Conservation (phyloP, 441 rosid genomes). For the Capsella rubella region DNA sequence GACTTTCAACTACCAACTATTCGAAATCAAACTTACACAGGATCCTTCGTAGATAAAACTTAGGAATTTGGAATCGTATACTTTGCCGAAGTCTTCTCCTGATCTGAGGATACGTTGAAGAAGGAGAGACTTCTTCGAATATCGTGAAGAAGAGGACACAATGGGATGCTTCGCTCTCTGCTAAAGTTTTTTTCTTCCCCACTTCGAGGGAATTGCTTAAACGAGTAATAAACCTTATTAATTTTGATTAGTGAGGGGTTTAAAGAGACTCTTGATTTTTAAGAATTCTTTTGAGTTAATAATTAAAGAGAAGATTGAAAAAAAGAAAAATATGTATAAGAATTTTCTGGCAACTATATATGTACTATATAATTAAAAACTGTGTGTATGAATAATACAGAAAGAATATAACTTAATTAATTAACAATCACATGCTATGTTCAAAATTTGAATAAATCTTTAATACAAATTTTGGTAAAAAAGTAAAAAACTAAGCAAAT, state of each 20-base stretch:
- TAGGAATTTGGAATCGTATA: neutral
- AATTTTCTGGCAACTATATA: too few relatives aligned
- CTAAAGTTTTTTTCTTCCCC: conserved; percentile 16
- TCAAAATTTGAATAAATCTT: too few relatives aligned
- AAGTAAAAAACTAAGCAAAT: too few relatives aligned
- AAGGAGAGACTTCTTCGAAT: conserved; percentile 27
- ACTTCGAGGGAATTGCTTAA: conserved; percentile 11
- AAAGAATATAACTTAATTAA: neutral
- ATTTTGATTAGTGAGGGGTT: neutral
- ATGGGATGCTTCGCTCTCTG: conserved; percentile 28
- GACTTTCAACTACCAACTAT: neutral
- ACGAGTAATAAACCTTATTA: neutral
- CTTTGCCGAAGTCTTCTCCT: neutral
- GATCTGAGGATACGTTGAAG: conserved; percentile 18
- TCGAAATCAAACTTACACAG: neutral
- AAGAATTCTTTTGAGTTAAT: too few relatives aligned
- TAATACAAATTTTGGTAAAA: too few relatives aligned
- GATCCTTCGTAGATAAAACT: neutral
- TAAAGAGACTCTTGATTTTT: neutral
- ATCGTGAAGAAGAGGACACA: conserved; percentile 24
- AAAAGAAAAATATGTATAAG: too few relatives aligned
- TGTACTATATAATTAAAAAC: too few relatives aligned
- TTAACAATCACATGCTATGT: too few relatives aligned
- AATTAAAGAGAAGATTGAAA: too few relatives aligned
- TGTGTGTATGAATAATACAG: neutral